These are phyloP conservation scores for Leishmania arabica DNA, from an alignment of 208 protist species.

Conservation along the genomic window DNA sequence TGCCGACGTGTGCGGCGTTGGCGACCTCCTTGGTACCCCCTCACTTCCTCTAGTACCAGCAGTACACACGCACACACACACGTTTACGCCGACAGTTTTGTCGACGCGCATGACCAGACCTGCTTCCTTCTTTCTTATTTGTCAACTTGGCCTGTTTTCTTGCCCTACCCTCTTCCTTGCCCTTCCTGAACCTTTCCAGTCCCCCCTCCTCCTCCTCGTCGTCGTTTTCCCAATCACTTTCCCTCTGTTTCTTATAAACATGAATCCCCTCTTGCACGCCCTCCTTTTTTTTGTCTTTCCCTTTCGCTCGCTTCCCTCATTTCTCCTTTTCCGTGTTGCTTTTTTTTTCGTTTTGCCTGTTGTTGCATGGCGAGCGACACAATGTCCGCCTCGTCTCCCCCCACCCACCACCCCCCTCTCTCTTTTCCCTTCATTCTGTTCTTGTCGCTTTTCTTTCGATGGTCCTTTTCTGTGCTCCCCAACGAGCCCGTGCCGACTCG, in stretches of 20 bases:
- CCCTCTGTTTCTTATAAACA: constrained; percentile 5
- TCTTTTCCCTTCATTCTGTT: background rate
- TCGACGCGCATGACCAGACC: background rate
- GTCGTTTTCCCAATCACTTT: background rate
- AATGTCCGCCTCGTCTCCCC: background rate
- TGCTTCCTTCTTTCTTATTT: background rate
- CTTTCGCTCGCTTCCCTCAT: background rate
- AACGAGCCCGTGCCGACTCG: background rate
- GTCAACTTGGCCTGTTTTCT: background rate
- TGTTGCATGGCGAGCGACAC: background rate
- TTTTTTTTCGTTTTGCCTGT: background rate
- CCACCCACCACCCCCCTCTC: background rate
- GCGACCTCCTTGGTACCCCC: background rate
- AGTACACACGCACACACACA: constrained; percentile 1
- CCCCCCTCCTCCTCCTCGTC: background rate
- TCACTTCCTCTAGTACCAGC: background rate
- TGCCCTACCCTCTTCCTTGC: background rate
- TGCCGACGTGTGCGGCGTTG: background rate
- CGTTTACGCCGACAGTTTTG: background rate
- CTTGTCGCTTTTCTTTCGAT: background rate
- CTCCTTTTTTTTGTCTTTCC: background rate
- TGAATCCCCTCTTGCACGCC: background rate
- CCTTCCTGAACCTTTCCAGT: background rate
- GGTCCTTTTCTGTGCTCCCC: background rate
- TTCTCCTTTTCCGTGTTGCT: background rate